Base-by-base conservation (phyloP, 2,329 filamentous ascomycete species). In the Stagonosporopsis cucurbitacearum region DNA sequence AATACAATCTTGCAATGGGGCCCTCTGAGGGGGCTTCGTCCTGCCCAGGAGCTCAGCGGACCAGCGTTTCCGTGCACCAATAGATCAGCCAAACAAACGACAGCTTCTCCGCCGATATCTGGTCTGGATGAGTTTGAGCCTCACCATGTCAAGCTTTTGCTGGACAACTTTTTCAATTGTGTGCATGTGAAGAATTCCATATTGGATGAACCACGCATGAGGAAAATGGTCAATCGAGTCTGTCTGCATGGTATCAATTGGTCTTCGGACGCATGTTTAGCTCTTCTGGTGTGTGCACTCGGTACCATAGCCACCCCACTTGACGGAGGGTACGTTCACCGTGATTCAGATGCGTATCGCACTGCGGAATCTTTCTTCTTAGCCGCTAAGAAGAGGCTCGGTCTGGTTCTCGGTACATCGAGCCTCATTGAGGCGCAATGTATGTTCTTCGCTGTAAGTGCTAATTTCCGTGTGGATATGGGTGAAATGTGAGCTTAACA, bases 201-300 rank as follows among this genome's bases (percentile, higher is more conserved):
- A 15, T 30, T 59, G 23, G 51, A 59, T 13, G 51, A 59, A 22
- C 20, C 44, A 4, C 19, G 30, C 4, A 36, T 32, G 11, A 36
- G 51, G 19, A 46, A 33, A 15, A 47, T 17, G 6, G 40, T 58
- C 5, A 50, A 54, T 17, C n/a, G 23, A 22, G 55, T 58, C 4
- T 54, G 50, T 32, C 22, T 58, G 19, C 45, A 60, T 36, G 58
- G 58, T 4, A 48, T 58, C 17, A 47, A 39, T 9, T 60, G 58
- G 58, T 39, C 39, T 12, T 26, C 54, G 11, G 51, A 58, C 36
- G 45, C 54, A 1, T 60, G 58, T 25, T 50, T 60, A n/a, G 46
- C 43, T 3, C 51, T 60, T 19, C 33, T 58, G 1, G 43, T 58
- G 12, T 60, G 54, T 25, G 58, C 58, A 6, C 50, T 60, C 15